These are phyloP conservation scores for Cicer pinnatifidum DNA, from an alignment of 306 rosid genomes.

Conservation along the genomic window DNA sequence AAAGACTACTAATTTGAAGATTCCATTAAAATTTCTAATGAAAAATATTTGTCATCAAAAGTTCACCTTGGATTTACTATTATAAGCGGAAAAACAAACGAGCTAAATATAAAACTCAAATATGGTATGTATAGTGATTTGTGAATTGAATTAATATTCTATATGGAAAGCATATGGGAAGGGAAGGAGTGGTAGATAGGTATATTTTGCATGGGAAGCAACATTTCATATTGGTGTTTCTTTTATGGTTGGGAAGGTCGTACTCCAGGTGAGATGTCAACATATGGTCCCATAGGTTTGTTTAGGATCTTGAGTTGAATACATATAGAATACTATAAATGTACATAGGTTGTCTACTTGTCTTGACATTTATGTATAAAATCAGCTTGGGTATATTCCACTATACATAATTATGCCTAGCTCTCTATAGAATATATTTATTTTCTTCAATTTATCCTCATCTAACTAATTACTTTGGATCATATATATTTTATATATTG, in stretches of 20 bases:
- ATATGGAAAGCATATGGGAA: slow-evolving; percentile 40
- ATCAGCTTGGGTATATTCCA: background rate
- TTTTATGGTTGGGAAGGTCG: slow-evolving; percentile 56
- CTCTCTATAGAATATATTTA: background rate
- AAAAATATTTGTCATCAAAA: background rate
- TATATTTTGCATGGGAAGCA: slow-evolving; percentile 61
- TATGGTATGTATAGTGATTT: slow-evolving; percentile 30
- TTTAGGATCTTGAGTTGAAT: slow-evolving; percentile 23
- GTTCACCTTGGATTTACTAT: background rate
- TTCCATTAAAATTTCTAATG: background rate
- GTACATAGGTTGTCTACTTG: background rate
- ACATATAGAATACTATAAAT: slow-evolving; percentile 1
- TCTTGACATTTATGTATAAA: slow-evolving; percentile 4
- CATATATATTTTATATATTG: background rate
- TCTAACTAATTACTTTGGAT: background rate
- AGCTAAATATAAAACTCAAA: background rate
- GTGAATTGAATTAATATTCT: background rate
- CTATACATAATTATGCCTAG: background rate
- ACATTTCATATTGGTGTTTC: slow-evolving; percentile 49
- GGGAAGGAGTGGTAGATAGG: slow-evolving; percentile 39
- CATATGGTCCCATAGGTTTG: slow-evolving; percentile 37
- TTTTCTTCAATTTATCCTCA: background rate
- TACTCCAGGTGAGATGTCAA: slow-evolving; percentile 55
- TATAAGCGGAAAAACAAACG: background rate
- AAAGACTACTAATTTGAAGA: background rate